Evolutionary conservation across 352 stramenopile genomes (phyloP).

Genomic region (Globisporangium uncinulatum): DNA sequence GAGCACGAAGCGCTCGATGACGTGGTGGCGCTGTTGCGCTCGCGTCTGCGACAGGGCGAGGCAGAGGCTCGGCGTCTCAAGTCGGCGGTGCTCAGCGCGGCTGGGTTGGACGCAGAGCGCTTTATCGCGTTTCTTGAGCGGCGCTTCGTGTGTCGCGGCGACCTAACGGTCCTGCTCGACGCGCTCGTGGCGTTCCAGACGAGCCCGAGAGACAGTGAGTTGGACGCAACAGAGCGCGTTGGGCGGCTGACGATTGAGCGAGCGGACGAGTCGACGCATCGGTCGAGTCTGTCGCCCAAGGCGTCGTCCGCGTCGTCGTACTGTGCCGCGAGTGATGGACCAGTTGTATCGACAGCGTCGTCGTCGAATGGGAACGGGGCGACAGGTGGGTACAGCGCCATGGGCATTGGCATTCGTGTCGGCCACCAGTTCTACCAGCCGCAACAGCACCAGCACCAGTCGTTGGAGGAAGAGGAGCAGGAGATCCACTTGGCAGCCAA

Average conservation of each 20-base stretch:
- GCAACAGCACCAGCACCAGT: not conserved
- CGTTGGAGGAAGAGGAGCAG: slow-evolving; percentile 12
- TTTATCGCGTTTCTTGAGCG: slow-evolving; percentile 26
- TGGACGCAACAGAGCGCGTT: slow-evolving; percentile 3
- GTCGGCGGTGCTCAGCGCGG: slow-evolving; percentile 5
- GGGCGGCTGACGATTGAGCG: slow-evolving; percentile 11
- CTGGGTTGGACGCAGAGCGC: slow-evolving; percentile 13
- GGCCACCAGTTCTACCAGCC: slow-evolving; percentile 3
- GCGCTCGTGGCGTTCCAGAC: slow-evolving; percentile 15
- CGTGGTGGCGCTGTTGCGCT: slow-evolving; percentile 20
- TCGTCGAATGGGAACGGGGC: not conserved
- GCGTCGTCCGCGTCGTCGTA: not conserved
- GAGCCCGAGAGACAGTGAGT: slow-evolving; percentile 7
- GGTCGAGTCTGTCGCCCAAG: slow-evolving; percentile 3
- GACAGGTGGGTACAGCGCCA: not conserved
- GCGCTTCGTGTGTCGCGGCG: slow-evolving; percentile 28
- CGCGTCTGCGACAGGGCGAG: slow-evolving; percentile 12
- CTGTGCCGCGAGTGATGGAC: not conserved
- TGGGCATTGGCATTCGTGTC: slow-evolving; percentile 1
- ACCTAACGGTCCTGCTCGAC: slow-evolving; percentile 21
- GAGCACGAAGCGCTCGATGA: slow-evolving; percentile 16
- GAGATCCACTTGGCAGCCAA: slow-evolving; percentile 17
- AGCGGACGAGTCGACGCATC: slow-evolving; percentile 4
- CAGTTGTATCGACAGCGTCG: not conserved
- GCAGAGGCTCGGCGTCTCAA: slow-evolving; percentile 14